phyloP scores from a whole-genome alignment of 2,329 filamentous ascomycete species.

The Fusarium praegraminearum region DNA sequence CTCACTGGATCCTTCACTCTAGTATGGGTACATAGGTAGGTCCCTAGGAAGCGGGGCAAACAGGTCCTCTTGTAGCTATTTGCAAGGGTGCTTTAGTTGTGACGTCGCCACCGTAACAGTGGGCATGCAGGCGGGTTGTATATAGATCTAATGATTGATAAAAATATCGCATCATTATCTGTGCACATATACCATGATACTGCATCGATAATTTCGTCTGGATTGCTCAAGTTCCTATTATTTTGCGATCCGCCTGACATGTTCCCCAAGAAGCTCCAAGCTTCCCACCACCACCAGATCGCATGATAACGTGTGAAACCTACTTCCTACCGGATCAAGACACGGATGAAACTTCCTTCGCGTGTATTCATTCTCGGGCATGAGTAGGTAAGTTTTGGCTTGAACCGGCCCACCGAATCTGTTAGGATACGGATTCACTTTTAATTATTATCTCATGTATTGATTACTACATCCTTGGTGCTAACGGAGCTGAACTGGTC shows the following conservation, averaged over 20 bases:
- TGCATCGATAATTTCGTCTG: no score
- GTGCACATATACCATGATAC: no score
- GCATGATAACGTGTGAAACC: neutral
- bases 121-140: neutral
- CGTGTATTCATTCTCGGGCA: neutral
- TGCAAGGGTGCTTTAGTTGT: conserved; percentile 12
- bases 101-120: conserved; percentile 27
- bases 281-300: conserved; percentile 2
- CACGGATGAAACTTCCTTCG: neutral
- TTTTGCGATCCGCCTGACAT: neutral
- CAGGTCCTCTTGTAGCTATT: conserved; percentile 9
- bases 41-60: conserved; percentile 19
- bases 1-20: conserved; percentile 6
- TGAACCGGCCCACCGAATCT: neutral
- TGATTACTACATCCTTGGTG: neutral
- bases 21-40: neutral
- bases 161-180: no score
- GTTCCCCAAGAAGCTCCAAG: neutral
- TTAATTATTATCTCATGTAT: neutral
- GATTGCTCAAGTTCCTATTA: no score
- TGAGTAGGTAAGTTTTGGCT: neutral
- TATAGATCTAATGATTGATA: no score
- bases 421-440: neutral
- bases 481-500: neutral
- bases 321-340: neutral